Evolutionary conservation across 129 eudicot species (phyloP), one percentile per base, ranked within the genome.

Genomic region (Logfia minima): DNA sequence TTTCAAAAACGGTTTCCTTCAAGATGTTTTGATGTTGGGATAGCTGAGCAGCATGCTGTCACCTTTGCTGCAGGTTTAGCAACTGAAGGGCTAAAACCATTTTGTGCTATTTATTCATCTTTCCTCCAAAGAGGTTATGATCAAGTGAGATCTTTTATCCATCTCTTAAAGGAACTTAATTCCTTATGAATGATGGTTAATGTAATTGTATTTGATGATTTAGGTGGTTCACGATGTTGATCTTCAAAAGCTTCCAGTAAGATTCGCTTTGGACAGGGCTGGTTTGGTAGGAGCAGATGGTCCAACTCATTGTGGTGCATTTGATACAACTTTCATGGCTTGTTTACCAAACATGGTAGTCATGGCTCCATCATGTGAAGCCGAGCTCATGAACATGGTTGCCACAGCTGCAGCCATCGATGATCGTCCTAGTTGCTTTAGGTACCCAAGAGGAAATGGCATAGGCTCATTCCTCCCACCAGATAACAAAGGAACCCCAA

Each of bases 271-370:
- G 78, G 93, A 89, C 69, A 75, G 93, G 78, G 93, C 93, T 14
- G 90, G 93, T 32, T 82, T 89, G 35, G 93, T 89, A 1, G 93
- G 93, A 13, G 89, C 89, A 1, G 93, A 89, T 71, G 93, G 93
- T 10, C 93, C 93, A 16, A 89, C 90, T 37, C 93, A 89, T 73
- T 86, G 90, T 75, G 93, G 93, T 39, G 88, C 93, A 53, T 88
- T 88, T 58, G 93, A 88, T 78, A 86, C 87, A 3, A 53, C 93
- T 29, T 89, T 76, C 83, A 84, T 89, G 93, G 93, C 93, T 68
- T 89, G 90, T 80, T 86, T 89, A 51, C 93, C 93, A 23, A 88
- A 89, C 71, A 89, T 89, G 93, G 90, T 89, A 48, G 90, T 89
- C 24, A 89, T 89, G 93, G 93, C 90, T 69, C 93, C 93, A 23